phyloP scores from a whole-genome alignment of 306 rosid genomes.

The Medicago lupulina region DNA sequence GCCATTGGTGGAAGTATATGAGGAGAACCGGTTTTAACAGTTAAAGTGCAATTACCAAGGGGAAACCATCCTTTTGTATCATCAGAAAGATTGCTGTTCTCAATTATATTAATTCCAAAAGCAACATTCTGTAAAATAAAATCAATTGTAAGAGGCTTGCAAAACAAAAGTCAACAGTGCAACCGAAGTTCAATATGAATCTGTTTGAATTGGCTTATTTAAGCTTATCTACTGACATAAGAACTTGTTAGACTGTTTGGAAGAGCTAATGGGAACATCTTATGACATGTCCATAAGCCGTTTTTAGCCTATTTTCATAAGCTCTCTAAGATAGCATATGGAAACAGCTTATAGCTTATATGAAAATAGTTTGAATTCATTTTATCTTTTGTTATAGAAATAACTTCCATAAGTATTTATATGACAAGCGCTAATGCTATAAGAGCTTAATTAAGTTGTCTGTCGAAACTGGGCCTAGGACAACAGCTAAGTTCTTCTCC shows the following conservation, averaged over 20 bases:
- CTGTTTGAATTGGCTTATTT: neutral
- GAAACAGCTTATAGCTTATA: neutral
- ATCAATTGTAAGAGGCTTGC: constrained; percentile 29
- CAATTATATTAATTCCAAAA: constrained; percentile 78
- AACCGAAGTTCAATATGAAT: constrained; percentile 16
- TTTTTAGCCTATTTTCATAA: neutral
- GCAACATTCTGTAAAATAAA: constrained; percentile 62
- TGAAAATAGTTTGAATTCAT: neutral
- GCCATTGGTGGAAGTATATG: constrained; percentile 94
- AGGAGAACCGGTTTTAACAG: constrained; percentile 82
- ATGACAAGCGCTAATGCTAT: neutral
- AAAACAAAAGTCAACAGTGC: constrained; percentile 22
- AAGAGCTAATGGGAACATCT: neutral
- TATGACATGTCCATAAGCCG: neutral
- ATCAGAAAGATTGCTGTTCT: constrained; percentile 77
- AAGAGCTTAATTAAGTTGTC: neutral
- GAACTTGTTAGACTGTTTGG: neutral
- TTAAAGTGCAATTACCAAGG: constrained; percentile 84
- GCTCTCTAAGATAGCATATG: neutral
- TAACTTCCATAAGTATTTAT: neutral
- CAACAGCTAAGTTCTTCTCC: constrained; percentile 15
- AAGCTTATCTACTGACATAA: neutral
- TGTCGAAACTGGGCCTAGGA: neutral
- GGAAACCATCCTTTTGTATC: constrained; percentile 89
- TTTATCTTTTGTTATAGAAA: neutral